Evolutionary conservation across 192 early-diverging fungal species (phyloP).

Genomic region (Gamsiella multidivaricata): DNA sequence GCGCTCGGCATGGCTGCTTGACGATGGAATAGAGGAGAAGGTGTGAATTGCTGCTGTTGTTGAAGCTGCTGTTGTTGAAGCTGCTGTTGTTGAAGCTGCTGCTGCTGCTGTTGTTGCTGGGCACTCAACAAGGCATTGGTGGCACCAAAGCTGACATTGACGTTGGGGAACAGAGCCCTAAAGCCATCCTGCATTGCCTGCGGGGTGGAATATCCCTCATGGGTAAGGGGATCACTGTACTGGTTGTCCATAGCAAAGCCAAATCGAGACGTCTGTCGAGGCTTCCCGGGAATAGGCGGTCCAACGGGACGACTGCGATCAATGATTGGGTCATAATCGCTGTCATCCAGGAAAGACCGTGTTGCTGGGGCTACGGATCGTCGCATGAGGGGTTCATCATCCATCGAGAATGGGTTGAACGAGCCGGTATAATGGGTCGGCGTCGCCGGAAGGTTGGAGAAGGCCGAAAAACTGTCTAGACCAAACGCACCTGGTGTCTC

Average conservation of each 20-base stretch:
- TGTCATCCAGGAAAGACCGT: constrained; percentile 27
- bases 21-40: constrained; percentile 25
- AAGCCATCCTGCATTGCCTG: constrained; percentile 64
- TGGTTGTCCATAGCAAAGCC: constrained; percentile 57
- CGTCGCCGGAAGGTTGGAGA: constrained; percentile 43
- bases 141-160: constrained; percentile 63
- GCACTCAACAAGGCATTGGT: constrained; percentile 24
- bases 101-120: constrained; percentile 35
- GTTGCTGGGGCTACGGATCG: constrained; percentile 19
- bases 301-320: constrained; percentile 35
- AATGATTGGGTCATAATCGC: constrained; percentile 33
- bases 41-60: constrained; percentile 15
- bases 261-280: constrained; percentile 59
- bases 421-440: constrained; percentile 56
- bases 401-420: constrained; percentile 60
- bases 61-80: constrained; percentile 28
- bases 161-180: constrained; percentile 67
- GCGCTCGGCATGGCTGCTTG: constrained; percentile 6
- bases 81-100: constrained; percentile 29
- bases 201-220: constrained; percentile 22
- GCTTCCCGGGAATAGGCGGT: constrained; percentile 47
- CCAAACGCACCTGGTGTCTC: constrained; percentile 38
- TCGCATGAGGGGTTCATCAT: constrained; percentile 55
- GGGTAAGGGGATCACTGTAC: constrained; percentile 27
- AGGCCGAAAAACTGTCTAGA: constrained; percentile 39